Base-by-base conservation (phyloP, 179 eudicot species). In the Vitellaria paradoxa region DNA sequence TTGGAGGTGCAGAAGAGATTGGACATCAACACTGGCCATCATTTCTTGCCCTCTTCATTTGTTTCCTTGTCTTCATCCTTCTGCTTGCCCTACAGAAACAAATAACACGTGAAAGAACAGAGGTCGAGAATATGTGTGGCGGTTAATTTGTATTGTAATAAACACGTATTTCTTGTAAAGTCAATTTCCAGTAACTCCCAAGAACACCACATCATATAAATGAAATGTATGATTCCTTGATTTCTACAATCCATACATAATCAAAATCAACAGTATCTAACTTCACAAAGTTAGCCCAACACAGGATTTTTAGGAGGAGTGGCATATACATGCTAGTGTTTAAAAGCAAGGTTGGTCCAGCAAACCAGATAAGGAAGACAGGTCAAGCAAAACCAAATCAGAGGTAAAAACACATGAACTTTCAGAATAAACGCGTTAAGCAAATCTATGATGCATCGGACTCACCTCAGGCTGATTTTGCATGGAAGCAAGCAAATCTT, bases 401-500 rank as follows among this genome's bases (percentile, higher is more conserved):
- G n/a, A 60, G 45, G 73, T 4, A 76, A 17, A 37, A 57, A 26
- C 4, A 7, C 9, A 57, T 9, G 70, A 20, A 3, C 47, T 49
- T 67, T 37, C 17, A 55, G 72, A 49, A 45, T 5, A 1, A 1
- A 10, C 6, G 55, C 53, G 0, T 50, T 6, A 15, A 23, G 52
- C 46, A 50, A n/a, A 10, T 7, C 0, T 0, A 74, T 24, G 10
- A 81, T 30, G 53, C 17, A 49, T 30, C n/a, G 18, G 71, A 79
- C 94, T 84, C 79, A 92, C 98, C 96, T 91, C 98, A 70, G 93
- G 68, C 71, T 84, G 91, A 80, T 47, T 91, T 85, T 93, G 97
- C 96, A 96, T 88, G 49, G 99, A 92, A 23, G 97, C 97, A 79
- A 96, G 84, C 83, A 96, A 83, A 79, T 92, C 98, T 81, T 86